phyloP scores from a whole-genome alignment of 2,329 filamentous ascomycete species.

The Exutisphaerella laricina region DNA sequence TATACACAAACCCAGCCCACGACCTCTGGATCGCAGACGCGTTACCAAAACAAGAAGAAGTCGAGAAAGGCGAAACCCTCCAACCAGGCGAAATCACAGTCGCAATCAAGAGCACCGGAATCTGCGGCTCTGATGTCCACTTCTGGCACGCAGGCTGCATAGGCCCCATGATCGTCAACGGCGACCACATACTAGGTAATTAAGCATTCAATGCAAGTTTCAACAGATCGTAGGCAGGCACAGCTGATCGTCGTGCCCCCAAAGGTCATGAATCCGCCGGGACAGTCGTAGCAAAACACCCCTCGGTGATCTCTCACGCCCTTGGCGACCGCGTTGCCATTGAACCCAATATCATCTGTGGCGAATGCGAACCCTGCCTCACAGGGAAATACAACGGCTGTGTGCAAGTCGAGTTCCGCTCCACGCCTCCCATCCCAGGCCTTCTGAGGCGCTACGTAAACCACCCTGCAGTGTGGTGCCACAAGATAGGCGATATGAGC shows the following conservation, averaged over 20 bases:
- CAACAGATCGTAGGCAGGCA: too few species aligned
- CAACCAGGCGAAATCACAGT: conserved; percentile 80
- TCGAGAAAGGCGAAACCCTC: conserved; percentile 62
- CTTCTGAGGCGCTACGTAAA: conserved; percentile 89
- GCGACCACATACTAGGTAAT: conserved; percentile 60
- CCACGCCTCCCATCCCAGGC: conserved; percentile 82
- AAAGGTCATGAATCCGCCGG: conserved; percentile 91
- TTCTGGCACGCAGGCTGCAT: conserved; percentile 48
- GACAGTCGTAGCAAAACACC: conserved; percentile 70
- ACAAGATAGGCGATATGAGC: conserved; percentile 89
- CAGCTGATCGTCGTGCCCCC: too few species aligned
- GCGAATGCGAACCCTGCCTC: conserved; percentile 81
- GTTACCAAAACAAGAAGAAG: conserved; percentile 67
- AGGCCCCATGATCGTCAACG: conserved; percentile 56
- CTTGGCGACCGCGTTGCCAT: conserved; percentile 87
- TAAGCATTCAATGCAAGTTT: too few species aligned
- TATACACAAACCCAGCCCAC: conserved; percentile 90
- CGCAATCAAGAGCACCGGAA: conserved; percentile 88
- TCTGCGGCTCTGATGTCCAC: conserved; percentile 69
- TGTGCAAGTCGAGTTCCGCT: conserved; percentile 77
- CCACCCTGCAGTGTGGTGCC: conserved; percentile 90
- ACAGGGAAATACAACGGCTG: conserved; percentile 95
- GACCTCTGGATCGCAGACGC: conserved; percentile 84
- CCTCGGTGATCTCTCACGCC: conserved; percentile 70
- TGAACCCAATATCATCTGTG: conserved; percentile 91